Base-by-base conservation (phyloP, 345 rosid genomes). In the Sisymbrium irio region DNA sequence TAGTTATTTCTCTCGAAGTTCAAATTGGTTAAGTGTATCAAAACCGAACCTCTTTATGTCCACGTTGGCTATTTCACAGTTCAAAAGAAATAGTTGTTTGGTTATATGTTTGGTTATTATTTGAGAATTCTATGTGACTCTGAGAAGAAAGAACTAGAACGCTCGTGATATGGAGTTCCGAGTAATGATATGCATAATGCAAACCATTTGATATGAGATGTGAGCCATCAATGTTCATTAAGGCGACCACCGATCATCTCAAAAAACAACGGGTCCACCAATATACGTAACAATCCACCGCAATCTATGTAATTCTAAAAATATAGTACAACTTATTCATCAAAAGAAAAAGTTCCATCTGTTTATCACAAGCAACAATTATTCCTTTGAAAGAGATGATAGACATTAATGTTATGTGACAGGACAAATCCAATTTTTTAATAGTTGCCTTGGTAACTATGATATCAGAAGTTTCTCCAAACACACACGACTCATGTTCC, bases 321-420 rank as follows among this genome's bases (percentile, higher is more conserved):
- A 28, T 44, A 41, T 18, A 15, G 14, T 27, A 49, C 68, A 57
- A 36, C 51, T 49, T 11, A 32, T 32, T 58, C 15, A 9, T 50
- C 50, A 33, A 28, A 39, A 59, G 39, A 59, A 59, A 71, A 71
- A 61, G 61, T 49, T 30, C 61, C 69, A 61, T 61, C 61, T 71
- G 51, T 61, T 27, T 50, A 12, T 27, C 60, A 57, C 55, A 70
- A 15, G 13, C 30, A 22, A 9, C 13, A 20, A 12, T 10, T 19
- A n/a, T 50, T 49, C 19, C 25, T 35, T 70, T 46, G 47, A 58
- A 56, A 33, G 35, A 37, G 28, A 20, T 25, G 33, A 58, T 4
- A 71, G 7, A 35, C 20, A 46, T 15, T 10, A 12, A 46, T 44
- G 56, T 57, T 32, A 5, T 18, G 10, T 68, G 63, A 68, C 32